Percentiles rank a stretch among this genome's conserved stretches.
phyloP scores from a whole-genome alignment of 2,329 filamentous ascomycete species.

The Beauveria medogensis region DNA sequence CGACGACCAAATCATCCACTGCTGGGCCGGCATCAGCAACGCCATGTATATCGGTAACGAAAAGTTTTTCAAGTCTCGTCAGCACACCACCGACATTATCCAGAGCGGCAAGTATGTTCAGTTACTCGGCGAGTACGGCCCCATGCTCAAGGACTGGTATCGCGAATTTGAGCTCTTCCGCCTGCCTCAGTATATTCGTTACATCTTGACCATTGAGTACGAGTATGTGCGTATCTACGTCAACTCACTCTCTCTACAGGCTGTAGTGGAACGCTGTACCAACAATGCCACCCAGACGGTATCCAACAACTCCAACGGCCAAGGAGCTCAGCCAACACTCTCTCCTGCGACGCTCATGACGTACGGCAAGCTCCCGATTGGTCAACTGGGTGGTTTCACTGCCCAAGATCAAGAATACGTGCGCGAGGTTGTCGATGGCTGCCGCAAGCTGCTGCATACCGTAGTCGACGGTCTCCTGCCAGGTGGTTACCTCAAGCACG shows the following conservation, averaged over 20 bases:
- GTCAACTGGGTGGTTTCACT: slow-evolving; percentile 56
- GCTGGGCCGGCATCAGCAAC: slow-evolving; percentile 89
- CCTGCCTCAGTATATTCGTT: slow-evolving; percentile 55
- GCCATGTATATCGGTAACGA: slow-evolving; percentile 89
- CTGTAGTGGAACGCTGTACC: slow-evolving; percentile 87
- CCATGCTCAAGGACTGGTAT: slow-evolving; percentile 71
- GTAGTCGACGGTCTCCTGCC: slow-evolving; percentile 71
- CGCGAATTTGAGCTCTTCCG: slow-evolving; percentile 72
- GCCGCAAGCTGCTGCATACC: slow-evolving; percentile 65
- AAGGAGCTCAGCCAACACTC: slow-evolving; percentile 31
- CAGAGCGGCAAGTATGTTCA: slow-evolving; percentile 77
- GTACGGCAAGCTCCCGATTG: slow-evolving; percentile 55
- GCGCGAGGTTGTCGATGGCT: slow-evolving; percentile 68
- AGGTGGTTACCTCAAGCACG: slow-evolving; percentile 69
- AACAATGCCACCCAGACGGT: slow-evolving; percentile 53
- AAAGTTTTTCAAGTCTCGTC: slow-evolving; percentile 76
- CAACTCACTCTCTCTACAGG: slow-evolving; percentile 88
- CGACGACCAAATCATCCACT: slow-evolving; percentile 67
- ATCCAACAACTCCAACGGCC: slow-evolving; percentile 27
- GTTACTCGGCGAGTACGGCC: slow-evolving; percentile 72
- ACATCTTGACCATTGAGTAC: slow-evolving; percentile 88
- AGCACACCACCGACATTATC: slow-evolving; percentile 83
- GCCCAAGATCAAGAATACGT: slow-evolving; percentile 64
- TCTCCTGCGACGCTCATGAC: slow-evolving; percentile 59
- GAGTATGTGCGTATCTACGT: slow-evolving; percentile 92